phyloP scores from a whole-genome alignment of 495 filamentous ascomycete species.

The Penicillium tannophilum region DNA sequence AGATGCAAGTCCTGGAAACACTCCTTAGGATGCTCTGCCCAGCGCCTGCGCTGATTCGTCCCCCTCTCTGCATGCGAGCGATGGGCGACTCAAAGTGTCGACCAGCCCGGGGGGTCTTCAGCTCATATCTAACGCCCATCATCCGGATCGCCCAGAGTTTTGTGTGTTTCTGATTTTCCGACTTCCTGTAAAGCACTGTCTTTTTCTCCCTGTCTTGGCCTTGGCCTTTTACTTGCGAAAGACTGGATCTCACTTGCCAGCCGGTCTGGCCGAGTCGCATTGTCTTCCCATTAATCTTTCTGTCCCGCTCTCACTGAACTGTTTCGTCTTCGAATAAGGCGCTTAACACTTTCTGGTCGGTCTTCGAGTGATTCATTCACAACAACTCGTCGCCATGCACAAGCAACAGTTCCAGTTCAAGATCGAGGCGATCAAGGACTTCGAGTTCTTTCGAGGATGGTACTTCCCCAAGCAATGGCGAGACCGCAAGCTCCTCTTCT shows the following conservation, averaged over 20 bases:
- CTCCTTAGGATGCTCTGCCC: slow-evolving; percentile 20
- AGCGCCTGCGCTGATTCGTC: slow-evolving; percentile 32
- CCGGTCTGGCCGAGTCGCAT: slow-evolving; percentile 40
- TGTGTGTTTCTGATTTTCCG: slow-evolving; percentile 15
- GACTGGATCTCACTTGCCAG: slow-evolving; percentile 41
- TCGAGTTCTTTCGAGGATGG: slow-evolving; percentile 22
- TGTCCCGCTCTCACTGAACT: slow-evolving; percentile 3
- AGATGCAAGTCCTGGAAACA: slow-evolving; percentile 42
- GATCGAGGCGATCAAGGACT: slow-evolving; percentile 10
- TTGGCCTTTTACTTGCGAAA: slow-evolving; percentile 30
- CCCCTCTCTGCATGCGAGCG: slow-evolving; percentile 35
- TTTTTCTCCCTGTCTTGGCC: not conserved
- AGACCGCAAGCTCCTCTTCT: slow-evolving; percentile 61
- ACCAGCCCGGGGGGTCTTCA: slow-evolving; percentile 21
- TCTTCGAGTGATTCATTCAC: not conserved
- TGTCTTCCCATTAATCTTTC: slow-evolving; percentile 15
- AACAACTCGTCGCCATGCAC: slow-evolving; percentile 28
- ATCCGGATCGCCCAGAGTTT: slow-evolving; percentile 25
- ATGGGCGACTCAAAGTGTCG: slow-evolving; percentile 24
- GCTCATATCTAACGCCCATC: slow-evolving; percentile 35
- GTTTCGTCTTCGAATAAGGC: slow-evolving; percentile 1
- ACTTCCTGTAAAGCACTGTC: slow-evolving; percentile 9
- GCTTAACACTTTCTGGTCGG: slow-evolving; percentile 1
- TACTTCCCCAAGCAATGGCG: slow-evolving; percentile 62
- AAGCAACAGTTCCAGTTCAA: slow-evolving; percentile 7